Conservation (phyloP, 2,329 filamentous ascomycete species). For the Aspergillus novofumigatus region DNA sequence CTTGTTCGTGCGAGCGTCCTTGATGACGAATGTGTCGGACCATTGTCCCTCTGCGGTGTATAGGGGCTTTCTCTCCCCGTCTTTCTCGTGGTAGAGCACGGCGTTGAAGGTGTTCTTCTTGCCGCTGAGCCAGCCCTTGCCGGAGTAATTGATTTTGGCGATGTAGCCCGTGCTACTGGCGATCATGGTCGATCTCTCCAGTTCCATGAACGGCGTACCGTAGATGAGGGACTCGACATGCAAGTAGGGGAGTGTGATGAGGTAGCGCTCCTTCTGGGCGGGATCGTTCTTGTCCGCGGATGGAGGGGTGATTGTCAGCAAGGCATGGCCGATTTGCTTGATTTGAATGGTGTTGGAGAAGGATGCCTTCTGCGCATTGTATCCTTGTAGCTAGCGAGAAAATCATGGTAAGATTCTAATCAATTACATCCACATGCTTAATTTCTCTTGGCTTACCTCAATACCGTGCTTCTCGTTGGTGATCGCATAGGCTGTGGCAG, state of each 20-base stretch:
- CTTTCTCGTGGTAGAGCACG: constrained; percentile 62
- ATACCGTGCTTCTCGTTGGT: constrained; percentile 81
- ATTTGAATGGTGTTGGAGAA: constrained; percentile 92
- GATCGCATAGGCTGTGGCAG: constrained; percentile 90
- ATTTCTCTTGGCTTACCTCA: constrained; percentile 36
- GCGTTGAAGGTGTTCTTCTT: constrained; percentile 92
- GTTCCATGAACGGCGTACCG: constrained; percentile 75
- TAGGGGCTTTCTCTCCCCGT: constrained; percentile 65
- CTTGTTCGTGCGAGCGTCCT: constrained; percentile 56
- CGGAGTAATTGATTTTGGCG: constrained; percentile 85
- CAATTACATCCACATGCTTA: not conserved
- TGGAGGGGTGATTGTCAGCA: constrained; percentile 61
- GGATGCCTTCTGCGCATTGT: constrained; percentile 94
- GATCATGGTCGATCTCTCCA: constrained; percentile 82
- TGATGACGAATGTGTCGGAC: constrained; percentile 78
- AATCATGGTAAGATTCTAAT: not conserved
- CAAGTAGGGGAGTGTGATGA: constrained; percentile 85
- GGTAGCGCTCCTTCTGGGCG: constrained; percentile 61
- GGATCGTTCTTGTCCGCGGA: constrained; percentile 49
- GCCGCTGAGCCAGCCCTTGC: constrained; percentile 89
- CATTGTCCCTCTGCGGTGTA: constrained; percentile 85
- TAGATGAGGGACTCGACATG: constrained; percentile 90
- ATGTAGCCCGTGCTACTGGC: constrained; percentile 81
- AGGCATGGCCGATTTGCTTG: constrained; percentile 87
- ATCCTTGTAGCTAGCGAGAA: constrained; percentile 58